Evolutionary conservation across 2,329 filamentous ascomycete genomes (phyloP).

Genomic region (Venturiaceae sp.): DNA sequence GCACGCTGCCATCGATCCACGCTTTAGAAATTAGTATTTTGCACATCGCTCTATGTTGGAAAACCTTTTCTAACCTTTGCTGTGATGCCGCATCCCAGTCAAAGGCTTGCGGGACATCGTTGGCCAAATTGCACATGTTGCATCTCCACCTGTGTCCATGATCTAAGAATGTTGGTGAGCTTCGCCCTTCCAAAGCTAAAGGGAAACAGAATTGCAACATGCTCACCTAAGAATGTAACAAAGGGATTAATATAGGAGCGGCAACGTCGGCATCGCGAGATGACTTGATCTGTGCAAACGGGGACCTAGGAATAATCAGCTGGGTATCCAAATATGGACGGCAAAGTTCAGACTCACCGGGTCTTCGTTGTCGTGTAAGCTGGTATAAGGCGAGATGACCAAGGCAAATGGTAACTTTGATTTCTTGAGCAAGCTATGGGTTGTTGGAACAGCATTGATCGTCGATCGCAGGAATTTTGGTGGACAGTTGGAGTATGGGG

Average conservation of each 20-base stretch:
- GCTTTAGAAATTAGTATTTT: conserved; percentile 32
- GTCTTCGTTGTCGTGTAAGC: conserved; percentile 88
- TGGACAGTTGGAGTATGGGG: conserved; percentile 81
- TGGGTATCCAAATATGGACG: not conserved
- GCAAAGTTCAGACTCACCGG: conserved; percentile 28
- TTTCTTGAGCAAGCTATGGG: conserved; percentile 88
- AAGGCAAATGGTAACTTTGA: conserved; percentile 92
- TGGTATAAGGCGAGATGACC: conserved; percentile 89
- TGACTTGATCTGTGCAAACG: conserved; percentile 92
- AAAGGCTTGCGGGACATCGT: conserved; percentile 97
- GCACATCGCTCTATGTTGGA: no score
- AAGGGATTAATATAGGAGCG: conserved; percentile 97
- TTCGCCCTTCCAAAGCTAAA: no score
- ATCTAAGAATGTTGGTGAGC: no score
- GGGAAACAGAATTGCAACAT: no score
- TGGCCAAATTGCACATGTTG: conserved; percentile 99
- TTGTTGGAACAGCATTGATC: conserved; percentile 86
- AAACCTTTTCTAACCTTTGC: no score
- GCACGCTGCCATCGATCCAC: conserved; percentile 86
- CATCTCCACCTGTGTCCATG: conserved; percentile 97
- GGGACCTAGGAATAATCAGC: conserved; percentile 41
- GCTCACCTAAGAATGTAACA: no score
- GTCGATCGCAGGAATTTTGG: conserved; percentile 94
- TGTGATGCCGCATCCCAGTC: conserved; percentile 94
- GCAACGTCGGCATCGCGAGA: conserved; percentile 91